Base-by-base conservation (phyloP, 371 early-diverging fungal genomes). In the Funneliformis caledonium region DNA sequence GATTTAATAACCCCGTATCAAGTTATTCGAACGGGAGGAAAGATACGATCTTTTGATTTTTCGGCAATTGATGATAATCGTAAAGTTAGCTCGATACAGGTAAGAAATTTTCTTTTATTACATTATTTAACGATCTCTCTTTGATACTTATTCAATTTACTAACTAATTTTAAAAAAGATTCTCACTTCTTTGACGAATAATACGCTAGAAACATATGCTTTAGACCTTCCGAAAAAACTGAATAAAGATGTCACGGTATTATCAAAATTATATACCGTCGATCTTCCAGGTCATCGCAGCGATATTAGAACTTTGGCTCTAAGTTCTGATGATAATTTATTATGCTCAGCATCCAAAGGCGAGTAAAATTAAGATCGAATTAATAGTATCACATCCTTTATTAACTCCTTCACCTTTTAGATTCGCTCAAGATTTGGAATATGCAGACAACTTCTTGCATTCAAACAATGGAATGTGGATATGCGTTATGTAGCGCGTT, bases 231-330 rank as follows among this genome's bases (percentile, higher is more conserved):
- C 86, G 6, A 68, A 81, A 5, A 85, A 86, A 74, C 90, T 91
- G 82, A 87, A 87, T 33, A 83, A 84, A 9, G 82, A 86, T 73
- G 78, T 85, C 52, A 89, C 89, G 16, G 87, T 86, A 48, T 93
- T 91, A 73, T 82, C 85, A 76, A 85, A 87, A 69, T 80, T 90
- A 26, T 88, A 89, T 72, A 88, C 93, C 1, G 82, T 98, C 48
- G 97, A 97, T 82, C 83, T 94, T 60, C 90, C 89, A 42, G 99
- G 99, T 14, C 99, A 98, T 85, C 92, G 98, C 14, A 90, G 92
- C 19, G 98, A 98, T 85, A 89, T 97, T 67, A 95, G 98, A 72
- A 89, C 95, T 1, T 83, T 97, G 50, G 90, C 96, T 16, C 87
- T 98, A 26, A 95, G 94, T 81, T 89, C 92, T 5, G 96, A 98